Evolutionary conservation across 805 yeast species (phyloP).

Genomic region (Suhomyces canberraensis): DNA sequence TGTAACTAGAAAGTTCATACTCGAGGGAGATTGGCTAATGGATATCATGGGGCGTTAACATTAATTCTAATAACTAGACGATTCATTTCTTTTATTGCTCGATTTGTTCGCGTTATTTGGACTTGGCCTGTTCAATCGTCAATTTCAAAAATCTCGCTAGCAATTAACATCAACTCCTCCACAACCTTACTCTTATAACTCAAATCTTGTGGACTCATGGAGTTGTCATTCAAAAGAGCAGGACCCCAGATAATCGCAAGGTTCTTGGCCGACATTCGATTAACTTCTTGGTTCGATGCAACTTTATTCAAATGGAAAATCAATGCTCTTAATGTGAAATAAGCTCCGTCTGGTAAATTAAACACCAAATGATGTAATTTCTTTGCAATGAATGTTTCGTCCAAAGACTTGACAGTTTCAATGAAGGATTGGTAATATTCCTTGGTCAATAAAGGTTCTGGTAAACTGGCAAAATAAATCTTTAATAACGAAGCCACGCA

Average conservation of each 20-base stretch:
- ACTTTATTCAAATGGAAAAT: constrained; percentile 82
- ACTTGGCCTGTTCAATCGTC: constrained; percentile 26
- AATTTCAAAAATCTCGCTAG: constrained; percentile 67
- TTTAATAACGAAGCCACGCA: constrained; percentile 86
- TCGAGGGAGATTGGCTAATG: no score
- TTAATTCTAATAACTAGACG: no score
- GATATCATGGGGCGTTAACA: no score
- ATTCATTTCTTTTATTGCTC: no score
- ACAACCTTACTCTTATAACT: constrained; percentile 73
- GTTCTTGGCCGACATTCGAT: constrained; percentile 80
- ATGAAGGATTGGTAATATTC: constrained; percentile 62
- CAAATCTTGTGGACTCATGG: constrained; percentile 66
- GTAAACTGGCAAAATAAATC: constrained; percentile 76
- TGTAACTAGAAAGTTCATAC: no score
- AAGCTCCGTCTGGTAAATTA: constrained; percentile 90
- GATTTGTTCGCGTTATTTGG: no score
- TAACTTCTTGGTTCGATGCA: constrained; percentile 54
- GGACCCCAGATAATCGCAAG: constrained; percentile 96
- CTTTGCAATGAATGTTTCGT: constrained; percentile 50
- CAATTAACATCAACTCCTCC: constrained; percentile 80
- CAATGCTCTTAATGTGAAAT: constrained; percentile 83
- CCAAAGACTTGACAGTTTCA: constrained; percentile 56
- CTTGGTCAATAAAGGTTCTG: constrained; percentile 77
- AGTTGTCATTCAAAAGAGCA: constrained; percentile 66
- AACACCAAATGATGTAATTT: constrained; percentile 87